A percentile compares a stretch with the other conserved stretches of the same genome.
phyloP scores from a whole-genome alignment of 2,329 filamentous ascomycete genomes.

The Talaromyces amestolkiae region DNA sequence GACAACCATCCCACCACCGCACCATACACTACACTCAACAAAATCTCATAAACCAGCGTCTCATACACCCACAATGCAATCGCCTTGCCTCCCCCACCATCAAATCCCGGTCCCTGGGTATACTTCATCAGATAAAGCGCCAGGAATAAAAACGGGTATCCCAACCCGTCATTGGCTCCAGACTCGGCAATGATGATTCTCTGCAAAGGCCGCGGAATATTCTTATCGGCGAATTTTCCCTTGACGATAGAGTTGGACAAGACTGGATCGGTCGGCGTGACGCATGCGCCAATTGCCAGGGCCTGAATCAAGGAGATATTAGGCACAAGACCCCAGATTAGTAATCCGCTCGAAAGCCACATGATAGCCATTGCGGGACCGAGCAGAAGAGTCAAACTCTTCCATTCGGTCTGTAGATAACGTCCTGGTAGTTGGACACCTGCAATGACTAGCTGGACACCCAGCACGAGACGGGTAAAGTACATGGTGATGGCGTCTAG shows the following conservation, averaged over 20 bases:
- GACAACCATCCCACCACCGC: constrained; percentile 74
- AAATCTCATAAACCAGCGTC: constrained; percentile 78
- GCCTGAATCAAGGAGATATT: constrained; percentile 72
- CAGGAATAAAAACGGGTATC: constrained; percentile 85
- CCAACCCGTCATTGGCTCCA: constrained; percentile 83
- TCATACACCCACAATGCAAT: constrained; percentile 81
- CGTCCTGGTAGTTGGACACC: constrained; percentile 83
- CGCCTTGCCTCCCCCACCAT: constrained; percentile 63
- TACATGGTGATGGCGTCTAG: constrained; percentile 74
- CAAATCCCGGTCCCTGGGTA: constrained; percentile 55
- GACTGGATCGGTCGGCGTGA: constrained; percentile 90
- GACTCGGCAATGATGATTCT: constrained; percentile 79
- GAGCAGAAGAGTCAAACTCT: constrained; percentile 68
- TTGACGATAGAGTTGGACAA: constrained; percentile 88
- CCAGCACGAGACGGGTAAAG: constrained; percentile 82
- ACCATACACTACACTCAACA: constrained; percentile 76
- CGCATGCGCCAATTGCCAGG: constrained; percentile 75
- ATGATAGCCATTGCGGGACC: constrained; percentile 82
- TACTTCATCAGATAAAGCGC: constrained; percentile 82
- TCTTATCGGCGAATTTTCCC: constrained; percentile 87
- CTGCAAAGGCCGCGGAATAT: constrained; percentile 78
- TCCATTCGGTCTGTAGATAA: constrained; percentile 78
- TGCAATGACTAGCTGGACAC: constrained; percentile 84
- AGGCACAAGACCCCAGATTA: constrained; percentile 75
- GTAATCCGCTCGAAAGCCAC: constrained; percentile 78